These are phyloP conservation scores for Eucalyptus sideroxylon DNA, from an alignment of 345 rosid species.

Conservation along the genomic window DNA sequence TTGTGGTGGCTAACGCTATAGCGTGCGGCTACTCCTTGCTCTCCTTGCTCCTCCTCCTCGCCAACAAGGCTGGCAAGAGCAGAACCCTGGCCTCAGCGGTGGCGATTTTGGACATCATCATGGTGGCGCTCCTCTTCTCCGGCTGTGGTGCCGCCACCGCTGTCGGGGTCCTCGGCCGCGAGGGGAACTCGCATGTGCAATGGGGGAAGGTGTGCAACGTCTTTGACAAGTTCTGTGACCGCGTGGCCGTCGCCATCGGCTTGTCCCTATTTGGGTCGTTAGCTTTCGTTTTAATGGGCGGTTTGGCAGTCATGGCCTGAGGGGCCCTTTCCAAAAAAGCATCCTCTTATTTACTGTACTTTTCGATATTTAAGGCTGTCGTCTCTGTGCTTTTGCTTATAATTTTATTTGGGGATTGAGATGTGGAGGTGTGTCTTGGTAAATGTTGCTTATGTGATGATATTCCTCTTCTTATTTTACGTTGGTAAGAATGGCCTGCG, in stretches of 20 bases:
- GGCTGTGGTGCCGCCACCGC: conserved; percentile 45
- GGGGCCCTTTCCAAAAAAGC: background rate
- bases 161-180: conserved; percentile 36
- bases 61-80: background rate
- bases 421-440: background rate
- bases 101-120: conserved; percentile 23
- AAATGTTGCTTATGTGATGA: background rate
- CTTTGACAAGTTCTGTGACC: conserved; percentile 47
- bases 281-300: conserved; percentile 10
- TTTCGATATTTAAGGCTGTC: background rate
- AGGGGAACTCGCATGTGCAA: conserved; percentile 52
- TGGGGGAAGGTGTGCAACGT: conserved; percentile 53
- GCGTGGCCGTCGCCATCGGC: conserved; percentile 14
- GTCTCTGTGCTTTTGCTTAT: background rate
- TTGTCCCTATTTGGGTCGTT: conserved; percentile 26
- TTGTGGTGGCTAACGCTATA: conserved; percentile 37
- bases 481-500: background rate
- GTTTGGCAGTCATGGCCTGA: background rate
- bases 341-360: background rate
- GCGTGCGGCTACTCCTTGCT: conserved; percentile 45
- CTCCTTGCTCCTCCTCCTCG: conserved; percentile 21
- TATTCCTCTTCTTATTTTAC: background rate
- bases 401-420: background rate
- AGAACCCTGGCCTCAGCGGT: background rate
- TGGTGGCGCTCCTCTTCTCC: conserved; percentile 49